Evolutionary conservation across 73 alveolate genomes (phyloP).

Genomic region (Paramecium pentaurelia): DNA sequence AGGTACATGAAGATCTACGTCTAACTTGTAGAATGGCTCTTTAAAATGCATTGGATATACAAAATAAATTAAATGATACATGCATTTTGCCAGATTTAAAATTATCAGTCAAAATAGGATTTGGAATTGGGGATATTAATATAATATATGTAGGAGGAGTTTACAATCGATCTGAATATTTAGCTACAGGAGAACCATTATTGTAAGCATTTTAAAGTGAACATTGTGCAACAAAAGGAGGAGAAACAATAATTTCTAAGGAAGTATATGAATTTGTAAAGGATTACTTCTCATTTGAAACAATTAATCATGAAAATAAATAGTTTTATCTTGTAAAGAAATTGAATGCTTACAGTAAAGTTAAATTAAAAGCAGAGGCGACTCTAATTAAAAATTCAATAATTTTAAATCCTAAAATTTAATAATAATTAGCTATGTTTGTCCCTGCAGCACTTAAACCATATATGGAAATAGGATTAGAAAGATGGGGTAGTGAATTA

Average conservation of each 20-base stretch:
- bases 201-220: slow-evolving; percentile 89
- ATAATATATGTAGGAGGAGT: slow-evolving; percentile 95
- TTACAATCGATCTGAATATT: slow-evolving; percentile 90
- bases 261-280: slow-evolving; percentile 75
- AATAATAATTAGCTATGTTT: slow-evolving; percentile 72
- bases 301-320: background rate
- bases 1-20: slow-evolving; percentile 60
- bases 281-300: slow-evolving; percentile 70
- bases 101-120: slow-evolving; percentile 65
- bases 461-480: slow-evolving; percentile 85
- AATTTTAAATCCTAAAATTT: slow-evolving; percentile 65
- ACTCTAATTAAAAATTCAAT: slow-evolving; percentile 78
- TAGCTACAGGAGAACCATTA: slow-evolving; percentile 91
- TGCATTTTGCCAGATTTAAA: slow-evolving; percentile 76
- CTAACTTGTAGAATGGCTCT: slow-evolving; percentile 79
- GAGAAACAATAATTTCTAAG: slow-evolving; percentile 84
- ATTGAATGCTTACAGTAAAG: background rate
- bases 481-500: slow-evolving; percentile 86
- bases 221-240: slow-evolving; percentile 88
- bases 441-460: slow-evolving; percentile 95
- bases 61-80: slow-evolving; percentile 79
- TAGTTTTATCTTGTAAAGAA: background rate
- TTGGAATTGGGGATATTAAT: slow-evolving; percentile 93
- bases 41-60: slow-evolving; percentile 83
- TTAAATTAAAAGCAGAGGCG: slow-evolving; percentile 73